Evolutionary conservation across 768 basidiomycete genomes (phyloP).

Genomic region (Botryobasidium botryosum): DNA sequence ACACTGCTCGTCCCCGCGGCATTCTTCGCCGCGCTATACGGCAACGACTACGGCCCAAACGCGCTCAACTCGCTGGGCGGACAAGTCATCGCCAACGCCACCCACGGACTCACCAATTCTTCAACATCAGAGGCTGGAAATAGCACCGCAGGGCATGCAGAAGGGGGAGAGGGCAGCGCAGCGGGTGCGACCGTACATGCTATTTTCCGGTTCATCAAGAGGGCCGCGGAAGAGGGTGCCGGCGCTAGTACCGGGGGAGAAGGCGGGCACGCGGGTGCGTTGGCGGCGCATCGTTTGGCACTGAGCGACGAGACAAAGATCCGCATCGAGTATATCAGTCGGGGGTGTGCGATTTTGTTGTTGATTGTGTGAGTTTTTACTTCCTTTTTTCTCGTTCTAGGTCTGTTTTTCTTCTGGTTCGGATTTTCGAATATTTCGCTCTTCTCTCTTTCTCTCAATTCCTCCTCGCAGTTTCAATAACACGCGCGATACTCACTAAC

Average conservation of each 20-base stretch:
- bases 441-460: constrained; percentile 15
- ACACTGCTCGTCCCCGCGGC: constrained; percentile 47
- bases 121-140: too few relatives aligned
- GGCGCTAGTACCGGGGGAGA: too few relatives aligned
- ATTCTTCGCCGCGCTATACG: constrained; percentile 40
- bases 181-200: too few relatives aligned
- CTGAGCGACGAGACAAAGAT: constrained; percentile 29
- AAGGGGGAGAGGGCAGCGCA: too few relatives aligned
- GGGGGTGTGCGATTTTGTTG: constrained; percentile 46
- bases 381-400: too few relatives aligned
- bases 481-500: too few relatives aligned
- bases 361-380: constrained; percentile 21
- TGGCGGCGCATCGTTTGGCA: too few relatives aligned
- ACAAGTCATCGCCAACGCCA: background rate
- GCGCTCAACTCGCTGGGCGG: background rate
- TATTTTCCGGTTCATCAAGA: background rate
- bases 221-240: too few relatives aligned
- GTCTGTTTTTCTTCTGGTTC: background rate
- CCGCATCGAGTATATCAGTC: constrained; percentile 43
- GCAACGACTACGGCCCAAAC: constrained; percentile 19
- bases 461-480: too few relatives aligned
- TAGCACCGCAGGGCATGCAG: background rate
- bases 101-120: background rate
- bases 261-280: too few relatives aligned
- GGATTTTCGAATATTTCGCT: background rate